Conservation (phyloP, 345 rosid genomes). For the Aethionema arabicum region DNA sequence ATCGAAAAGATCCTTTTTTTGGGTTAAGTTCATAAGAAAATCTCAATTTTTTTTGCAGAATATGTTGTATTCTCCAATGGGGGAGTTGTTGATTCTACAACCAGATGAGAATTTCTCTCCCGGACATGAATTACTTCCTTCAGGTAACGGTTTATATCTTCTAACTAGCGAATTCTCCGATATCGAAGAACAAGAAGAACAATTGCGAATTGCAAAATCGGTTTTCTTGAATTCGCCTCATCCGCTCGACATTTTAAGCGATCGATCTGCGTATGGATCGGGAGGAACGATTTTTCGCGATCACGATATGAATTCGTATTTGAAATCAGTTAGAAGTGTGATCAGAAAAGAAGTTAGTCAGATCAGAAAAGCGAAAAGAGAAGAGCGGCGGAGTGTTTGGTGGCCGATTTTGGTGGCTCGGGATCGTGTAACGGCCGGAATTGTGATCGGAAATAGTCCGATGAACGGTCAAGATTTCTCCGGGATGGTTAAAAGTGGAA, state of each 20-base stretch:
- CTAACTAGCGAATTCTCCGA: slow-evolving; percentile 45
- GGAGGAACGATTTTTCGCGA: slow-evolving; percentile 76
- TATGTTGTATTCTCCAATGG: slow-evolving; percentile 76
- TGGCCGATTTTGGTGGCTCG: slow-evolving; percentile 54
- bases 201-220: slow-evolving; percentile 53
- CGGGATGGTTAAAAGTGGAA: slow-evolving; percentile 58
- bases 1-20: too few species aligned
- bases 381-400: slow-evolving; percentile 61
- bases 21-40: neutral
- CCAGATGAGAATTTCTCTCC: slow-evolving; percentile 84
- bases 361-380: slow-evolving; percentile 56
- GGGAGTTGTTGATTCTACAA: slow-evolving; percentile 79
- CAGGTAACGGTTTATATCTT: slow-evolving; percentile 70
- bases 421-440: slow-evolving; percentile 32
- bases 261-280: slow-evolving; percentile 72
- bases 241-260: slow-evolving; percentile 80
- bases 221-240: slow-evolving; percentile 80
- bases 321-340: slow-evolving; percentile 57
- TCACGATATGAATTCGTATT: slow-evolving; percentile 78
- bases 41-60: slow-evolving; percentile 42
- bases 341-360: slow-evolving; percentile 63
- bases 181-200: slow-evolving; percentile 50
- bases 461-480: slow-evolving; percentile 51
- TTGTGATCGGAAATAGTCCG: slow-evolving; percentile 39
- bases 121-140: slow-evolving; percentile 73